These are phyloP conservation scores for Shiraia sp. DNA, from an alignment of 2,329 filamentous ascomycete genomes.

Conservation along the genomic window DNA sequence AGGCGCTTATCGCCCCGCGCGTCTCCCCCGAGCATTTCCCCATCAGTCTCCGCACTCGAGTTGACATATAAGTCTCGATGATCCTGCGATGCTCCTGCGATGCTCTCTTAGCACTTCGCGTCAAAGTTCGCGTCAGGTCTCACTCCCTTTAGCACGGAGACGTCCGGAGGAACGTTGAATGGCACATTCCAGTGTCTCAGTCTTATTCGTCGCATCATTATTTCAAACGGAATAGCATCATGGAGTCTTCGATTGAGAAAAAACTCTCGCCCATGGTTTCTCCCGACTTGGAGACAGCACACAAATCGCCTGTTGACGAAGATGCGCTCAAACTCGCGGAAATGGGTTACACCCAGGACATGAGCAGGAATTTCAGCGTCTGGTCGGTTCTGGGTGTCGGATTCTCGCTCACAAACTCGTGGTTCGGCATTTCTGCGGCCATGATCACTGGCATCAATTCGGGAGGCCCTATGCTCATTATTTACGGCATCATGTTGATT, in stretches of 20 bases:
- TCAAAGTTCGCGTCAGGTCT: slow-evolving; percentile 15
- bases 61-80: slow-evolving; percentile 7
- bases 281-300: slow-evolving; percentile 12
- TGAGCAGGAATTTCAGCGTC: slow-evolving; percentile 55
- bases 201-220: neutral
- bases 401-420: slow-evolving; percentile 57
- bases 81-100: slow-evolving; percentile 3
- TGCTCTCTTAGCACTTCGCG: slow-evolving; percentile 7
- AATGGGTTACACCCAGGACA: slow-evolving; percentile 55
- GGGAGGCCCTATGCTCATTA: slow-evolving; percentile 53
- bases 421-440: slow-evolving; percentile 56
- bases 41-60: slow-evolving; percentile 1
- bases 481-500: slow-evolving; percentile 56
- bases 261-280: slow-evolving; percentile 8
- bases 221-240: neutral
- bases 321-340: slow-evolving; percentile 52
- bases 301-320: slow-evolving; percentile 26
- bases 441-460: slow-evolving; percentile 56
- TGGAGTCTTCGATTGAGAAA: slow-evolving; percentile 19
- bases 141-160: slow-evolving; percentile 8
- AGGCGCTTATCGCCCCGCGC: slow-evolving; percentile 7
- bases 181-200: neutral
- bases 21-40: neutral
- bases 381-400: slow-evolving; percentile 55
- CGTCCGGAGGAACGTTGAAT: neutral